A percentile compares a stretch with the other conserved stretches of the same genome.
phyloP scores from a whole-genome alignment of 1,139 yeast species.

The Yamadazyma dendronema region DNA sequence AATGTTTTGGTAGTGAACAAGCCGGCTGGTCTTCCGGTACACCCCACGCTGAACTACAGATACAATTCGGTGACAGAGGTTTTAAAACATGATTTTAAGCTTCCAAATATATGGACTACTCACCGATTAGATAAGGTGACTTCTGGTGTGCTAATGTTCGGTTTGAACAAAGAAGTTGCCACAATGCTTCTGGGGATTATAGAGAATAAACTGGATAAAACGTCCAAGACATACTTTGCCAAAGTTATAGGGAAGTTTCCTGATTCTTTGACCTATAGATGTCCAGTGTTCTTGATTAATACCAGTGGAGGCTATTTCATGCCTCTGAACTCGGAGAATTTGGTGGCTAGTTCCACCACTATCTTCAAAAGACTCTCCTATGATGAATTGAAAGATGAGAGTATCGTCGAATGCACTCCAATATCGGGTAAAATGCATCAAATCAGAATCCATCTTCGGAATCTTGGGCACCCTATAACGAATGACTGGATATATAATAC shows the following conservation, averaged over 20 bases:
- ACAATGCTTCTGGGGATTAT: conserved; percentile 41
- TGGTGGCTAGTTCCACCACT: conserved; percentile 35
- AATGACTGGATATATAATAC: conserved; percentile 61
- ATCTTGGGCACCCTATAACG: conserved; percentile 64
- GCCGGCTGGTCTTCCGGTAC: conserved; percentile 78
- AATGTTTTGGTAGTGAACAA: conserved; percentile 62
- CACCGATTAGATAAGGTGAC: conserved; percentile 74
- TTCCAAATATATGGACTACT: conserved; percentile 50
- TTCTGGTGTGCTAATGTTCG: conserved; percentile 68
- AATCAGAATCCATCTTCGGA: conserved; percentile 68
- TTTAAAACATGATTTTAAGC: conserved; percentile 37
- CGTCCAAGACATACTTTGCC: conserved; percentile 56
- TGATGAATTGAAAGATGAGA: conserved; percentile 33
- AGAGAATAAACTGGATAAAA: conserved; percentile 28
- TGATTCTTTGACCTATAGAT: conserved; percentile 19
- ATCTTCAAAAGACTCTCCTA: conserved; percentile 28
- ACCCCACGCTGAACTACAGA: conserved; percentile 68
- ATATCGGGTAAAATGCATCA: conserved; percentile 78
- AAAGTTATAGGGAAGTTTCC: conserved; percentile 64
- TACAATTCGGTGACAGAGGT: conserved; percentile 64
- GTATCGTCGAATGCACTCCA: conserved; percentile 65
- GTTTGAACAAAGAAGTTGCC: conserved; percentile 46
- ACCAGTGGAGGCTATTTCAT: conserved; percentile 36
- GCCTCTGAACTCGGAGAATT: conserved; percentile 25
- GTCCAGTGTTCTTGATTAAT: conserved; percentile 40